Percentiles rank a stretch among this genome's conserved stretches.
These are phyloP conservation scores for Clarireedia monteithiana DNA, from an alignment of 2,329 filamentous ascomycete genomes.

Conservation along the genomic window DNA sequence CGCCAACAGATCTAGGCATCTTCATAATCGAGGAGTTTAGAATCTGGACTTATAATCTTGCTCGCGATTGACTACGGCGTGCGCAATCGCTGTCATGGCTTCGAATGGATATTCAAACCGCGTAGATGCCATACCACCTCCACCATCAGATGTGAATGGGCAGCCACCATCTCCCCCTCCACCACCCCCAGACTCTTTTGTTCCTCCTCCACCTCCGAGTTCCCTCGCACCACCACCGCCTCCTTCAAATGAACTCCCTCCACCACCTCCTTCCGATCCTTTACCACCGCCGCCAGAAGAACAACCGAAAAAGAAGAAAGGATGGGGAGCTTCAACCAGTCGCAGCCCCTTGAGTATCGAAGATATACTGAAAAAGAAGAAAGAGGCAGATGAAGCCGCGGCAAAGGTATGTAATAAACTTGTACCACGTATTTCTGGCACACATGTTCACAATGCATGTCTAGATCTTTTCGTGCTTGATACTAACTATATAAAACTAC, in stretches of 20 bases:
- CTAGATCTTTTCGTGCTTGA: slow-evolving; percentile 18
- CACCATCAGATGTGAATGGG: slow-evolving; percentile 20
- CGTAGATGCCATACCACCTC: slow-evolving; percentile 18
- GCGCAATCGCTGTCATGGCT: background rate
- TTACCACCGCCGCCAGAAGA: slow-evolving; percentile 38
- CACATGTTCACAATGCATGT: slow-evolving; percentile 26
- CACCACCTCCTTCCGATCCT: slow-evolving; percentile 32
- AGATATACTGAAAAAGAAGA: slow-evolving; percentile 77
- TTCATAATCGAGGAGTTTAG: background rate
- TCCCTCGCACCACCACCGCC: slow-evolving; percentile 25
- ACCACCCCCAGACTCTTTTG: slow-evolving; percentile 32
- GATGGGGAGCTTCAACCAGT: slow-evolving; percentile 37
- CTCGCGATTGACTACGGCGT: too few species aligned
- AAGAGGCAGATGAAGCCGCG: slow-evolving; percentile 74
- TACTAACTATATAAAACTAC: slow-evolving; percentile 23
- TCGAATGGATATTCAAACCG: slow-evolving; percentile 18
- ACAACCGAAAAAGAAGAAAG: slow-evolving; percentile 41
- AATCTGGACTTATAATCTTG: background rate
- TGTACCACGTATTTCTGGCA: slow-evolving; percentile 11
- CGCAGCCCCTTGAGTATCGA: slow-evolving; percentile 67
- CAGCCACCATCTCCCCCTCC: slow-evolving; percentile 27
- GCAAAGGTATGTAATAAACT: slow-evolving; percentile 50
- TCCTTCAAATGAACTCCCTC: slow-evolving; percentile 23
- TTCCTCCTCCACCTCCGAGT: slow-evolving; percentile 36
- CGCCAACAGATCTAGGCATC: background rate